Evolutionary conservation across 495 filamentous ascomycete species (phyloP), one percentile per base, ranked within the genome.

Genomic region (Tuber indicum): DNA sequence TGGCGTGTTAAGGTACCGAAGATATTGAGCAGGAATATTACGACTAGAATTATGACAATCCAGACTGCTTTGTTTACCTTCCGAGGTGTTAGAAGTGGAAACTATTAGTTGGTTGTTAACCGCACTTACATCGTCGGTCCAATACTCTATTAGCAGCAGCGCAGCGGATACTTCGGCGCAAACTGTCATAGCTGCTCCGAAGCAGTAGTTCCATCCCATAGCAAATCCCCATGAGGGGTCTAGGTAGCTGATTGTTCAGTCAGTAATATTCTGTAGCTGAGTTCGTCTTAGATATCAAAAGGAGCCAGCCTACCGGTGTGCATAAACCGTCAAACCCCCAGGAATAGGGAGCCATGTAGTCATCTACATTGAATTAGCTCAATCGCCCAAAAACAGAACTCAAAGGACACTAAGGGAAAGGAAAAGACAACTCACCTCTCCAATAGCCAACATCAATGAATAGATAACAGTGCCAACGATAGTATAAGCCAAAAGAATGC

Each of bases 151-250:
- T 3, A 82, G 75, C 5, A 78, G 49, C 32, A 82, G 73, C 1
- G 81, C 81, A 2, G 81, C 81, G 39, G 81, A 45, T 5, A 82
- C 79, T 73, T 82, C 81, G 2, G 81, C 81, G n/a, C 80, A 82
- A 42, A 82, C 80, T 3, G 80, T 82, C 44, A 82, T 78, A 14
- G 70, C 77, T 14, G 81, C 76, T 7, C 74, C 76, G 19, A 82
- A 66, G 3, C 80, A 82, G 44, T 82, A 82, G 46, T 82, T 82
- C 81, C 81, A 82, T 3, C 93, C 93, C 81, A 91, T 90, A 58
- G 93, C 91, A 80, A 94, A 94, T 23, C 93, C 93, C 83, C 95
- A 87, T 81, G 91, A 91, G 16, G 92, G 91, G 77, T 94, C 91
- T 78, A 93, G 74, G 41, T 82, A 82, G 2, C 78, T 80, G 66